These are phyloP conservation scores for Lenwebbia sp. DNA, from an alignment of 345 rosid species.

Conservation along the genomic window DNA sequence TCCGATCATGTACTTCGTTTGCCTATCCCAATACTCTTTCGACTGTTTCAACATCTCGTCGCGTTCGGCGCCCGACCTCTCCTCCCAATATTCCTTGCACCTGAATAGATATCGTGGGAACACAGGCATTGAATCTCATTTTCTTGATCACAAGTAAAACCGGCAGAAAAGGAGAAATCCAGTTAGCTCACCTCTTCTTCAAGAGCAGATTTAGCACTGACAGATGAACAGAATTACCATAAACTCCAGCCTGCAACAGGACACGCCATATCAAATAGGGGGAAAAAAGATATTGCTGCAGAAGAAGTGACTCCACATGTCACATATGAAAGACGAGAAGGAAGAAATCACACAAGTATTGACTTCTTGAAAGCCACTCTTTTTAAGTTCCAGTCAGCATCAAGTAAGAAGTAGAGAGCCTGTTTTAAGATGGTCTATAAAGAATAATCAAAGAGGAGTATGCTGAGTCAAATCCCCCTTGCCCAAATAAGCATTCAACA, in stretches of 20 bases:
- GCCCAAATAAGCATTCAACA: neutral
- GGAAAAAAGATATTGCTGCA: neutral
- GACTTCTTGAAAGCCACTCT: neutral
- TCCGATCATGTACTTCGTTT: slow-evolving; percentile 48
- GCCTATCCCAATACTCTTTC: slow-evolving; percentile 62
- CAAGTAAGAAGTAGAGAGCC: neutral
- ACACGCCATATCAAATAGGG: neutral
- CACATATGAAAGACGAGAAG: neutral
- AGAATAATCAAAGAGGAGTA: neutral
- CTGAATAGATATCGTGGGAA: slow-evolving; percentile 20
- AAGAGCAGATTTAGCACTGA: slow-evolving; percentile 55
- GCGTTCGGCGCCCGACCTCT: slow-evolving; percentile 40
- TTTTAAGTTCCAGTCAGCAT: neutral
- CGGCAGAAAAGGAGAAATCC: neutral
- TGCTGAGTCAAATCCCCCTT: neutral
- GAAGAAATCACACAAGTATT: neutral
- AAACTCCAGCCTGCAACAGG: slow-evolving; percentile 60
- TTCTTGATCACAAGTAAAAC: neutral
- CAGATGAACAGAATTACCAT: slow-evolving; percentile 63
- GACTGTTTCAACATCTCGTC: slow-evolving; percentile 60
- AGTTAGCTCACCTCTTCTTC: slow-evolving; percentile 48
- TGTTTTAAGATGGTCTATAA: neutral
- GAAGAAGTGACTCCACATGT: neutral
- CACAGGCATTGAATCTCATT: neutral
- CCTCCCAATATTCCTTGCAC: slow-evolving; percentile 67